Percentiles rank a stretch among this genome's conserved stretches.
Conservation (phyloP, 768 basidiomycete genomes). For the Rhizopogon salebrosus region DNA sequence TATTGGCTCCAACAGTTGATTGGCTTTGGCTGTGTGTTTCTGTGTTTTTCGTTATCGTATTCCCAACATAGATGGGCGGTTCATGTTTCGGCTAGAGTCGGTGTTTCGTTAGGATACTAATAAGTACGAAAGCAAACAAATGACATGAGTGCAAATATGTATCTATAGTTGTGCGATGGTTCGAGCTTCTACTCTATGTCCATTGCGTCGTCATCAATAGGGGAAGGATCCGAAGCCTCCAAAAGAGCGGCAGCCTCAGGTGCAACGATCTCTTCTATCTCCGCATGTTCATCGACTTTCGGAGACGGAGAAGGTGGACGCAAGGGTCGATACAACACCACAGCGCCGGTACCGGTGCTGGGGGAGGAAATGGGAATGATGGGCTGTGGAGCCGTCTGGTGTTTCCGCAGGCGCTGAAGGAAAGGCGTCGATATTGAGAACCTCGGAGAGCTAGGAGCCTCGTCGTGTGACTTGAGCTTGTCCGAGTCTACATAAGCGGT, state of each 20-base stretch:
- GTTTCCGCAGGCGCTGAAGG: constrained; percentile 40
- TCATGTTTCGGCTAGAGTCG: constrained; percentile 17
- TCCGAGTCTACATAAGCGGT: not conserved
- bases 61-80: constrained; percentile 20
- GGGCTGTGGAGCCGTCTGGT: constrained; percentile 15
- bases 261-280: constrained; percentile 11
- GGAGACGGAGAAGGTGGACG: constrained; percentile 13
- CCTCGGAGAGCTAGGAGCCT: not conserved
- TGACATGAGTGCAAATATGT: constrained; percentile 5
- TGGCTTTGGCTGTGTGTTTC: constrained; percentile 16
- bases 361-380: constrained; percentile 15
- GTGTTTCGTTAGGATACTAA: constrained; percentile 14
- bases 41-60: constrained; percentile 17
- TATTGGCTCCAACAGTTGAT: constrained; percentile 7
- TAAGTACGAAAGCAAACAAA: constrained; percentile 6
- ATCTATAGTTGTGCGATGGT: not conserved
- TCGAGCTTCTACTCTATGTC: constrained; percentile 36
- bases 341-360: constrained; percentile 32
- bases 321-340: constrained; percentile 50
- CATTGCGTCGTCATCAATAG: constrained; percentile 41
- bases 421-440: constrained; percentile 30
- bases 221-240: not conserved
- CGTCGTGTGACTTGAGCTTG: not conserved
- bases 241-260: not conserved
- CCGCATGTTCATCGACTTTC: constrained; percentile 8